Conservation (phyloP, 371 early-diverging fungal genomes). For the Zancudomyces culisetae region DNA sequence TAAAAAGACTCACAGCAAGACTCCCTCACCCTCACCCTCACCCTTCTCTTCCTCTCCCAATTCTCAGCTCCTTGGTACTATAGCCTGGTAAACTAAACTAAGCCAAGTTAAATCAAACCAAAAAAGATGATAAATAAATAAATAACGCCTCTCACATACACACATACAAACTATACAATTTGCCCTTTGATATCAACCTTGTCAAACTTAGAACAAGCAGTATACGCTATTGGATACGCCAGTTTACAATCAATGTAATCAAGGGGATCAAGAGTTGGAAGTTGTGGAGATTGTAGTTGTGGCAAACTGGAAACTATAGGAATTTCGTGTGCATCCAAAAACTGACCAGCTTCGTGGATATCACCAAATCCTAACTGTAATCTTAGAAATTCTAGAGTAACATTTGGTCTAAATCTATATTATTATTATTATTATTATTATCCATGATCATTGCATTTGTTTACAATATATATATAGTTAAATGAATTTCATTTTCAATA, state of each 20-base stretch:
- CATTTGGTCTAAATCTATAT: slow-evolving; percentile 30
- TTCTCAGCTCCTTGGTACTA: not conserved
- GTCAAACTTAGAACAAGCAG: slow-evolving; percentile 35
- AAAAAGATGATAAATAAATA: too few relatives aligned
- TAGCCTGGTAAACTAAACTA: not conserved
- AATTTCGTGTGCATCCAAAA: slow-evolving; percentile 20
- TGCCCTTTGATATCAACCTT: slow-evolving; percentile 63
- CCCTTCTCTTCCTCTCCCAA: not conserved
- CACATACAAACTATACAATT: slow-evolving; percentile 15
- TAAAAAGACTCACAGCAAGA: too few relatives aligned
- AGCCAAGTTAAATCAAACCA: not conserved
- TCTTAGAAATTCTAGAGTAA: slow-evolving; percentile 27
- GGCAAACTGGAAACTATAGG: too few relatives aligned
- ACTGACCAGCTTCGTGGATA: slow-evolving; percentile 23
- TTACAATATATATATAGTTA: too few relatives aligned
- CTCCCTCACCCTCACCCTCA: not conserved
- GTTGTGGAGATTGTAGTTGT: too few relatives aligned
- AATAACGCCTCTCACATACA: too few relatives aligned
- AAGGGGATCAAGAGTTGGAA: too few relatives aligned
- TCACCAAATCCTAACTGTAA: slow-evolving; percentile 31
- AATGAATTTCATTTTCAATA: too few relatives aligned
- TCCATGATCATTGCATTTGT: too few relatives aligned
- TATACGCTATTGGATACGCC: slow-evolving; percentile 28
- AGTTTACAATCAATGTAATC: slow-evolving; percentile 29
- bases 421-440: too few relatives aligned